These are phyloP conservation scores for Cordia subcordata DNA, from an alignment of 257 asterid species.

Conservation along the genomic window DNA sequence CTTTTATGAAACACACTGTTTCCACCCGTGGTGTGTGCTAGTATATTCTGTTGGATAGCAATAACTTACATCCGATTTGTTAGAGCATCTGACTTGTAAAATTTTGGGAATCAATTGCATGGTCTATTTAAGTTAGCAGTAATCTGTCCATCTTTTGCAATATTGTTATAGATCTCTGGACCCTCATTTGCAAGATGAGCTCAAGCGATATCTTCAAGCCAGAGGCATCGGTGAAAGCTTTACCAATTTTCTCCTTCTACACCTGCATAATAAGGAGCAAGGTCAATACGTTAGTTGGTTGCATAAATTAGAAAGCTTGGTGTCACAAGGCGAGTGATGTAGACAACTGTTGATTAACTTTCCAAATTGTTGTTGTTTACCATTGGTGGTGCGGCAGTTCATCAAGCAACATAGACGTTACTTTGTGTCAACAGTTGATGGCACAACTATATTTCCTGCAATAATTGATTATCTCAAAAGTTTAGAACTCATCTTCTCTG, in stretches of 20 bases:
- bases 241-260: slow-evolving; percentile 49
- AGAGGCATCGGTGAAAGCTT: slow-evolving; percentile 66
- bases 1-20: background rate
- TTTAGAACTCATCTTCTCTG: too few species aligned
- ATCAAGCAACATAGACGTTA: too few species aligned
- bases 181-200: slow-evolving; percentile 48
- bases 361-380: too few species aligned
- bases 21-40: too few species aligned
- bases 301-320: slow-evolving; percentile 51
- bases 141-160: background rate
- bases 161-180: slow-evolving; percentile 56
- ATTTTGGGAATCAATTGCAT: background rate
- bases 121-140: slow-evolving; percentile 4
- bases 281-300: slow-evolving; percentile 73
- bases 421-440: too few species aligned
- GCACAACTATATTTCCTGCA: too few species aligned
- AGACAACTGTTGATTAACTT: background rate
- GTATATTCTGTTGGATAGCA: too few species aligned
- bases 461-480: too few species aligned
- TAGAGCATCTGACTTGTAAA: background rate
- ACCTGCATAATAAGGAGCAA: slow-evolving; percentile 78
- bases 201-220: slow-evolving; percentile 57
- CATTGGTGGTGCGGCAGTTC: too few species aligned
- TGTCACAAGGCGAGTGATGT: slow-evolving; percentile 22
- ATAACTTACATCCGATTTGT: background rate